phyloP scores from a whole-genome alignment of 129 eudicot species.

The carrot (Daucus carota) region DH1_v3.0 NC_030382.2:54620001-54620500 shows the following conservation, averaged over 20 bases:
- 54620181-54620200: neutral
- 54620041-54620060: neutral
- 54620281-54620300: neutral
- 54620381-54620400: conserved; percentile 82
- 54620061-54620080: neutral
- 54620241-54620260: neutral
- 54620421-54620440: neutral
- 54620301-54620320: conserved; percentile 5
- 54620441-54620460: neutral
- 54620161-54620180: neutral
- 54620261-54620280: neutral
- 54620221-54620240: neutral
- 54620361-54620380: conserved; percentile 91
- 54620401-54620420: conserved; percentile 34
- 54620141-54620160: neutral
- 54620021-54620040: neutral
- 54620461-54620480: neutral
- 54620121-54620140: neutral
- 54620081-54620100: neutral
- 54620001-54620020: neutral
- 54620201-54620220: neutral
- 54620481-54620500: neutral
- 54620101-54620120: neutral
- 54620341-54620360: conserved; percentile 54
- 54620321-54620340: conserved; percentile 35